Base-by-base conservation (phyloP, 1,284 basidiomycete genomes). In the Heterobasidion annosum region DNA sequence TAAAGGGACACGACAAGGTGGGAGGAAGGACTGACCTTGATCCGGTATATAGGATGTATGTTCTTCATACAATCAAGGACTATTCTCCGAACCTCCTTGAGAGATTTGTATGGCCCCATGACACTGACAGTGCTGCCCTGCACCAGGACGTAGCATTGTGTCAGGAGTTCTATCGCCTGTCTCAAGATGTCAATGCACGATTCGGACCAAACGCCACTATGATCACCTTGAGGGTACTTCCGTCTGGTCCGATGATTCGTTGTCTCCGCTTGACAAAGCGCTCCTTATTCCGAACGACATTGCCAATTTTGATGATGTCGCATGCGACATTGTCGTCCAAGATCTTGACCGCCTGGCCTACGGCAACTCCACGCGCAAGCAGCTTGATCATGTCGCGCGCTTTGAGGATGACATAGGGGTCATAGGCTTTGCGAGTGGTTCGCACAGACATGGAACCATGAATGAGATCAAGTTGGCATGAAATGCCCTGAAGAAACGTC, bases 1-100 rank as follows among this genome's bases (percentile, higher is more conserved):
- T 6, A 9, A 12, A 42, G 18, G n/a, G 45, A 40, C 32, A 34
- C 33, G 3, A 12, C 45, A 8, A 34, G 33, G 53, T 16, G 48
- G 35, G 45, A 33, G 44, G 18, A 50, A 48, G 42, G 42, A 61
- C 71, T 32, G 40, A 90, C 92, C 71, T 99, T 99, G 73, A 99
- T 99, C 61, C 95, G 88, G 69, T 99, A 99, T 66, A 99, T 99
- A 2, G 97, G 97, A 66, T 99, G 97, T 52, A 99, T 90, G 67
- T 99, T 99, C 73, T 92, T 96, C 93, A 99, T 97, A 74, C 97
- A 99, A 68, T 99, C 97, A 51, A 98, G 71, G 33, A 99, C 83
- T 62, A 99, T 98, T 56, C 95, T 72, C 54, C 97, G 81, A 3
- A 99, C 96, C 68, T 98, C 95, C 68, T 98, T 99, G 43, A 99